These are phyloP conservation scores for Trichoderma koningiopsis DNA, from an alignment of 2,329 filamentous ascomycete species.

Conservation along the genomic window DNA sequence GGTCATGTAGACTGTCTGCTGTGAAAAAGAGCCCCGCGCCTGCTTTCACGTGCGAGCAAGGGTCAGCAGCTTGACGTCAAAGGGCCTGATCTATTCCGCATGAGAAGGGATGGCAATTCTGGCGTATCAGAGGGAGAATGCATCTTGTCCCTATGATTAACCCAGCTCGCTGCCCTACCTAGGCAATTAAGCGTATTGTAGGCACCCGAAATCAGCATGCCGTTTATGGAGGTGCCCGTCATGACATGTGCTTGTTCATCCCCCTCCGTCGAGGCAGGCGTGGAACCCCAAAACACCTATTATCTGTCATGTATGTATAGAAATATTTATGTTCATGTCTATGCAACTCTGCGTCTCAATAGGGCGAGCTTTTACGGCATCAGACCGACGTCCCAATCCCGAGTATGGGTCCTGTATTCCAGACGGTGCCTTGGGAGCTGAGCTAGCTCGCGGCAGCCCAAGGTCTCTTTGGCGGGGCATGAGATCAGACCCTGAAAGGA, in stretches of 20 bases:
- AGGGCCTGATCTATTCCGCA: neutral
- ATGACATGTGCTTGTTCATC: neutral
- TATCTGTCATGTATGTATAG: neutral
- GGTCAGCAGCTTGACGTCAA: constrained; percentile 18
- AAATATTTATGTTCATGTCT: neutral
- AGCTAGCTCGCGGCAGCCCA: neutral
- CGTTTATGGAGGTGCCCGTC: neutral
- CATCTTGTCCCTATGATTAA: neutral
- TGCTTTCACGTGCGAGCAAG: constrained; percentile 15
- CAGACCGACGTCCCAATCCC: neutral
- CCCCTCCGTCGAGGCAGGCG: too few species aligned
- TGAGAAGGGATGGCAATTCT: neutral
- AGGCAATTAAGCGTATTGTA: neutral
- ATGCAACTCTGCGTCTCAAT: neutral
- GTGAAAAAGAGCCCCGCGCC: constrained; percentile 10
- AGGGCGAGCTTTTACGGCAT: neutral
- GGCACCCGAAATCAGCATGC: neutral
- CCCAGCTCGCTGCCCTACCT: too few species aligned
- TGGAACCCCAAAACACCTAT: too few species aligned
- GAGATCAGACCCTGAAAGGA: constrained; percentile 5
- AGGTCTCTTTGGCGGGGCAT: constrained; percentile 11
- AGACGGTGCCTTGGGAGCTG: neutral
- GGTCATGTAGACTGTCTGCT: neutral
- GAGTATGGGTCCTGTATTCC: neutral
- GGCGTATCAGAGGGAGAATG: neutral